Evolutionary conservation across 345 rosid genomes (phyloP), one percentile per base, ranked within the genome.

Genomic region (Ricinus communis): DNA sequence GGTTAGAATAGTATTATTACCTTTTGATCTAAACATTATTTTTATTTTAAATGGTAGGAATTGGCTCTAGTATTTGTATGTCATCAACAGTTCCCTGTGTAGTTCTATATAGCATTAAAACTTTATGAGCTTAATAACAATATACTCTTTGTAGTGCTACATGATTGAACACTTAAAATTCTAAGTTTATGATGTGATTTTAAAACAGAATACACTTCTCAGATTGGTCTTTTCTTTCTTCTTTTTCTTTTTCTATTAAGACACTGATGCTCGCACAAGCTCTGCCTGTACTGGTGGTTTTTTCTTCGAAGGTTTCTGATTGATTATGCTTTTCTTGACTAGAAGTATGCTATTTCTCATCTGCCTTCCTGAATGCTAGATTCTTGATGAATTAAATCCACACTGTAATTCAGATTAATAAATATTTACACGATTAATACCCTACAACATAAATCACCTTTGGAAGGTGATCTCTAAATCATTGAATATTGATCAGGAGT

Each of bases 1-100:
- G 84, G 84, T 81, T 36, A 30, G 69, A 47, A 47, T 49, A 33
- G n/a, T n/a, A 25, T 65, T 25, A 16, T 25, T 65, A 47, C 24
- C 38, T 65, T 49, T 21, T 28, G 22, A 15, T 28, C 15, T 45
- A 7, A 63, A 63, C 19, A 13, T 25, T 21, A 38, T 8, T 21
- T 62, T 4, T 9, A 21, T 13, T 45, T 3, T 45, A 21, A 24
- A 19, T 3, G 24, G 4, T 43, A 43, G 13, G 14, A 43, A 43
- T 33, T 33, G 38, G 47, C 47, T 3, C 47, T 43, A 43, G 11
- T 4, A 11, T 43, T 43, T 9, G 14, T 1, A 9, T 43, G 7
- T 43, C 47, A 43, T 11, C 47, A 43, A 43, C 8, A 8, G 12
- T 12, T 6, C 47, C 47, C 8, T 8, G 47, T 11, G 7, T 9